These are phyloP conservation scores for Eimeria sp. DNA, from an alignment of 169 alveolate genomes.

Conservation along the genomic window DNA sequence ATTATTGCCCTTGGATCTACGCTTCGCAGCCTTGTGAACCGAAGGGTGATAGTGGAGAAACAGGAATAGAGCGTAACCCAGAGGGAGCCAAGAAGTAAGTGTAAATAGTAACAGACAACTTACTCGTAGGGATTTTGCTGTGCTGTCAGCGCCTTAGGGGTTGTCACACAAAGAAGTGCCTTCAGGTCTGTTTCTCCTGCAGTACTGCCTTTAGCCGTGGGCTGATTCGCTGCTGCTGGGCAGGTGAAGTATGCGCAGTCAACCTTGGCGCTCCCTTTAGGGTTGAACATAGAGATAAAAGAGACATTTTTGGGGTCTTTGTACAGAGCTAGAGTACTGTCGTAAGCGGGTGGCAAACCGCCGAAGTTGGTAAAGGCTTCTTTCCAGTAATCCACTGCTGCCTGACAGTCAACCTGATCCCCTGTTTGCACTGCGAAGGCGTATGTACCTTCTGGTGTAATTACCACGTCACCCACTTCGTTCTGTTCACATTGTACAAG, in stretches of 20 bases:
- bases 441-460: neutral
- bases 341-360: neutral
- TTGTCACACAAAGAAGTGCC: neutral
- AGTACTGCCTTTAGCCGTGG: neutral
- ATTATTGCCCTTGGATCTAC: too few species aligned
- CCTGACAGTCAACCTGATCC: neutral
- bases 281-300: neutral
- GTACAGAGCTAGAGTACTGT: neutral
- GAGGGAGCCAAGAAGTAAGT: neutral
- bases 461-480: too few species aligned
- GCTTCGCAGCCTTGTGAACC: too few species aligned
- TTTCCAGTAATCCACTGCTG: constrained; percentile 5
- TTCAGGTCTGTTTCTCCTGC: neutral
- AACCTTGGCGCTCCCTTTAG: neutral
- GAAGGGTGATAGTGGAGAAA: too few species aligned
- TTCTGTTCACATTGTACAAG: too few species aligned
- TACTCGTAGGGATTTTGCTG: neutral
- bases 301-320: neutral
- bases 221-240: neutral
- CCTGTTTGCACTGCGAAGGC: neutral
- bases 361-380: neutral
- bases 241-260: constrained; percentile 33
- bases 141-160: neutral
- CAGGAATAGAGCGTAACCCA: too few species aligned
- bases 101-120: neutral